Base-by-base conservation (phyloP, 345 rosid genomes). In the Salix purpurea region DNA sequence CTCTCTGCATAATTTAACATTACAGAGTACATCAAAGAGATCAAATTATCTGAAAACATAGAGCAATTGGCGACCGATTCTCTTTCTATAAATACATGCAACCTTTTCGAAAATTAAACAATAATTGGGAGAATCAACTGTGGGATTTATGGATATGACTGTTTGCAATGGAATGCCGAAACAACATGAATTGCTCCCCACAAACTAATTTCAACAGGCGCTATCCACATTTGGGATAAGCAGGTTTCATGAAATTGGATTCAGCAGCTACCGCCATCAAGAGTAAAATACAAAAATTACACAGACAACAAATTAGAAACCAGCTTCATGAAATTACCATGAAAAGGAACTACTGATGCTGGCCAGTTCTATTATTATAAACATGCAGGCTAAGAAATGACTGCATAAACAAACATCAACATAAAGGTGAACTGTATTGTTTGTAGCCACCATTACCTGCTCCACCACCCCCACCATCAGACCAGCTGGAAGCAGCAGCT, bases 401-500 rank as follows among this genome's bases (percentile, higher is more conserved):
- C 19, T 34, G 56, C 7, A 10, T 65, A 7, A n/a, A 26, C 15
- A 30, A 10, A 11, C 69, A 34, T 36, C 44, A 65, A 74, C 23
- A 28, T 9, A 37, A 9, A 32, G 74, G 48, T 61, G 12, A 8
- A 21, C 8, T 24, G 50, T 11, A 13, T 19, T 5, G 6, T 21
- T 67, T 9, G 6, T 32, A 34, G 44, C 50, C 30, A 73, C 30
- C 30, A 14, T 71, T 87, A 92, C 92, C 92, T 81, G 96, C 78
- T 40, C 83, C 82, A 69, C 56, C 84, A 44, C 77, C 87, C 67
- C 56, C 84, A 54, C 78, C 87, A 69, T 88, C 83, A 21, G 92
- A 84, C 93, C 91, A 92, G 81, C 81, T 84, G 68, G 99, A 85
- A 70, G 96, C 90, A 42, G 97, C 94, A 75, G 96, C 93, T 46